Conservation (phyloP, 1,284 basidiomycete species). For the Sanghuangporus sanghuang region DNA sequence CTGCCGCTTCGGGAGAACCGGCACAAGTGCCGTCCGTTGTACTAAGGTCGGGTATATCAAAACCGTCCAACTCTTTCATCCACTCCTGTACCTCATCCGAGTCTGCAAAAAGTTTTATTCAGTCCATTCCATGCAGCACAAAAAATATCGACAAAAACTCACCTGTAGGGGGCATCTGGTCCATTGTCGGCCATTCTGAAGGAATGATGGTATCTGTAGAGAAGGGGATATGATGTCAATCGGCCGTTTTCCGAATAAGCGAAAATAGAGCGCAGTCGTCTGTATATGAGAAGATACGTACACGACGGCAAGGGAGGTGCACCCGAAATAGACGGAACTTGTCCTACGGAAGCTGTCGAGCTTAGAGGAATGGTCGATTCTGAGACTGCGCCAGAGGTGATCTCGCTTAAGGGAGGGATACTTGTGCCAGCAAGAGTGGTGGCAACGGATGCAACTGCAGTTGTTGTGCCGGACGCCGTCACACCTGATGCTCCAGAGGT, state of each 20-base stretch:
- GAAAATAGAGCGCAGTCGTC: no score
- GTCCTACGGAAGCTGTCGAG: conserved; percentile 53
- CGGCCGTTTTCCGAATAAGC: background rate
- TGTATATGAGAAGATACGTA: conserved; percentile 29
- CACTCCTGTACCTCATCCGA: conserved; percentile 65
- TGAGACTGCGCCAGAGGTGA: conserved; percentile 60
- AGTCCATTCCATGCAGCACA: background rate
- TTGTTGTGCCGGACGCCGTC: conserved; percentile 1
- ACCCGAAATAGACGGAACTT: conserved; percentile 52
- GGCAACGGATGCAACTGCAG: conserved; percentile 8
- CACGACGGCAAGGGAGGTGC: conserved; percentile 63
- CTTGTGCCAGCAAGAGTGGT: conserved; percentile 21
- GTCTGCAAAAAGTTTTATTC: conserved; percentile 30
- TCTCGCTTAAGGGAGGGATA: conserved; percentile 52
- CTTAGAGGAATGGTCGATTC: conserved; percentile 45
- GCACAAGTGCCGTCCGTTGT: conserved; percentile 64
- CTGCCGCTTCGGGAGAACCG: conserved; percentile 51
- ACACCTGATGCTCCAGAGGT: background rate
- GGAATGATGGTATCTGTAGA: conserved; percentile 43
- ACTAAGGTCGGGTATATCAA: conserved; percentile 58
- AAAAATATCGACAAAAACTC: conserved; percentile 20
- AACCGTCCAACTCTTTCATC: conserved; percentile 73
- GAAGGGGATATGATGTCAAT: conserved; percentile 1
- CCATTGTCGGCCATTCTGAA: conserved; percentile 63
- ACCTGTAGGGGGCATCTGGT: conserved; percentile 64